Percentiles rank a stretch among this genome's conserved stretches.
Evolutionary conservation across 805 yeast species (phyloP).

Genomic region (Peterozyma toletana): DNA sequence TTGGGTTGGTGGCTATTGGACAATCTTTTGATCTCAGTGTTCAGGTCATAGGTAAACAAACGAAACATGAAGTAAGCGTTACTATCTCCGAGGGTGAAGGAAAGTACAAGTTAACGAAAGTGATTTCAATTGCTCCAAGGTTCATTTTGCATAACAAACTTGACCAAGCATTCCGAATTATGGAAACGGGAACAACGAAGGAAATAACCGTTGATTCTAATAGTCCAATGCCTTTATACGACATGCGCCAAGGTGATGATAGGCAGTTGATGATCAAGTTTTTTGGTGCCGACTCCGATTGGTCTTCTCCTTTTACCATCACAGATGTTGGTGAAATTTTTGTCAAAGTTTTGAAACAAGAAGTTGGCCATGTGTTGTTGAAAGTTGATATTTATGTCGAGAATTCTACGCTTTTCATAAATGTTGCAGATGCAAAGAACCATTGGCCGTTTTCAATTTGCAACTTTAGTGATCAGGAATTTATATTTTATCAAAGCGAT

Average conservation of each 20-base stretch:
- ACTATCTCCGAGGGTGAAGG: constrained; percentile 80
- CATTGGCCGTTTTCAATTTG: constrained; percentile 92
- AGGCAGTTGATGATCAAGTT: constrained; percentile 61
- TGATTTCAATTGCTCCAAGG: constrained; percentile 77
- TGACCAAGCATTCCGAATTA: constrained; percentile 46
- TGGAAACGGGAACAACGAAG: constrained; percentile 61
- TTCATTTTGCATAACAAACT: constrained; percentile 65
- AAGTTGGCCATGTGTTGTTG: constrained; percentile 61
- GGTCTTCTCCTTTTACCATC: constrained; percentile 87
- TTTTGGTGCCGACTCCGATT: constrained; percentile 46
- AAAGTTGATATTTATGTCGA: constrained; percentile 74
- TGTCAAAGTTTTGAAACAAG: constrained; percentile 58
- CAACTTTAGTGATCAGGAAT: constrained; percentile 84
- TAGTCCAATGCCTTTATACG: constrained; percentile 52
- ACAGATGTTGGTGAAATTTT: constrained; percentile 79
- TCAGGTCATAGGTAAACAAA: constrained; percentile 39
- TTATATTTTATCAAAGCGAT: constrained; percentile 79
- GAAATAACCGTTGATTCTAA: constrained; percentile 38
- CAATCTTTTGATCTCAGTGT: constrained; percentile 52
- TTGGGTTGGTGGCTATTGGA: constrained; percentile 88
- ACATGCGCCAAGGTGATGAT: constrained; percentile 44
- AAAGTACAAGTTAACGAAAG: constrained; percentile 66
- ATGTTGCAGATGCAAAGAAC: constrained; percentile 61
- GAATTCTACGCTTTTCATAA: constrained; percentile 73
- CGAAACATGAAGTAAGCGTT: constrained; percentile 71